Evolutionary conservation across 495 filamentous ascomycete species (phyloP).

Genomic region (Penicillium goetzii): DNA sequence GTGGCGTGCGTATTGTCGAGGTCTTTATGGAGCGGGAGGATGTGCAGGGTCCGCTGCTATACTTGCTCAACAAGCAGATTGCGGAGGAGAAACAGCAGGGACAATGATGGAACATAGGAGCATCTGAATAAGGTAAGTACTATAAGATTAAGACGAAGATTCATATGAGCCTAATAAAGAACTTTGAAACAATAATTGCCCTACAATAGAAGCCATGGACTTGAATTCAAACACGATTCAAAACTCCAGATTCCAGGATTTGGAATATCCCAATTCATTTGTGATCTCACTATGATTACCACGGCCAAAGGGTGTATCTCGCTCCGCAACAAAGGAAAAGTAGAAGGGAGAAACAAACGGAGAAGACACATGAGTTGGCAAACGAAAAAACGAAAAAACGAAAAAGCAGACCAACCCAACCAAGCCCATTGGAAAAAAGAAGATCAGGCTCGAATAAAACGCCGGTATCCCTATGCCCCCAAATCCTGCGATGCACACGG

Average conservation of each 20-base stretch:
- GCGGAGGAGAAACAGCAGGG: constrained; percentile 23
- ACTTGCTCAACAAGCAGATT: constrained; percentile 33
- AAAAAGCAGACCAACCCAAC: constrained; percentile 5
- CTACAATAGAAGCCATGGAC: not conserved
- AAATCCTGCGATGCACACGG: constrained; percentile 31
- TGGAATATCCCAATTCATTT: constrained; percentile 9
- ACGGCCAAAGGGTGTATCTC: constrained; percentile 19
- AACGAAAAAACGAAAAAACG: constrained; percentile 6
- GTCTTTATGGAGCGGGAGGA: constrained; percentile 53
- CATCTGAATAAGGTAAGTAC: not conserved
- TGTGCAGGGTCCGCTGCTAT: constrained; percentile 38
- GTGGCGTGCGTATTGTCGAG: constrained; percentile 48
- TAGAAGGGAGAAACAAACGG: constrained; percentile 8
- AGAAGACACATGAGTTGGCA: not conserved
- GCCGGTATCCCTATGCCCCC: constrained; percentile 36
- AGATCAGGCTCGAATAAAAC: constrained; percentile 22
- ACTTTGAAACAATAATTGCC: not conserved
- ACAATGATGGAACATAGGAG: not conserved
- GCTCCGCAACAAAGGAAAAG: constrained; percentile 22
- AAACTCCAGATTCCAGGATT: not conserved
- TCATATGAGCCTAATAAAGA: not conserved
- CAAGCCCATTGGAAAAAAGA: constrained; percentile 3
- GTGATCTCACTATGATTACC: constrained; percentile 27
- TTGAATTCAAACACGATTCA: not conserved
- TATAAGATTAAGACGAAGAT: not conserved